Evolutionary conservation across 176 grass and related monocot genomes (phyloP).

Genomic region (Musa schizocarpa): DNA sequence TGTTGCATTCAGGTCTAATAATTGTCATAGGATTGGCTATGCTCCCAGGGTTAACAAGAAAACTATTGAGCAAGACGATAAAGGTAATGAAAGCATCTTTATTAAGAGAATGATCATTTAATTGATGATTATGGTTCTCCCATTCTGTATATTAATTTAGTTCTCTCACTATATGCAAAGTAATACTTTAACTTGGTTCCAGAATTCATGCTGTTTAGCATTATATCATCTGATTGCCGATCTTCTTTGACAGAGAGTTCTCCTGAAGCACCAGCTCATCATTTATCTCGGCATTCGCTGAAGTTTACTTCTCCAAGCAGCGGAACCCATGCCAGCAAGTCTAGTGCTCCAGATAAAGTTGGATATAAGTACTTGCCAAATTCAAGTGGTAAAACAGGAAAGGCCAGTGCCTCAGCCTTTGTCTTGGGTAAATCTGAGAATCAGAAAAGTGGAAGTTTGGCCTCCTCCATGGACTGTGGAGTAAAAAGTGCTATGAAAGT

Average conservation of each 20-base stretch:
- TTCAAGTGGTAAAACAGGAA: slow-evolving; percentile 6
- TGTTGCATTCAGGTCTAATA: slow-evolving; percentile 47
- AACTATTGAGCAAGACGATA: slow-evolving; percentile 24
- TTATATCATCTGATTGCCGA: slow-evolving; percentile 6
- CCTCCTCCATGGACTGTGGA: slow-evolving; percentile 3
- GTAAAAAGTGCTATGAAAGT: slow-evolving; percentile 34
- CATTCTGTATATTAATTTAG: not conserved
- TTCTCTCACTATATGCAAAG: too few relatives aligned
- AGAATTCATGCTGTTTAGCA: slow-evolving; percentile 8
- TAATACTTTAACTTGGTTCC: not conserved
- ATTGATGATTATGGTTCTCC: not conserved
- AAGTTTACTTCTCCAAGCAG: slow-evolving; percentile 23
- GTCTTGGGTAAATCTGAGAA: not conserved
- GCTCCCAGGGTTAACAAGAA: slow-evolving; percentile 31
- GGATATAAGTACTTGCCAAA: slow-evolving; percentile 21
- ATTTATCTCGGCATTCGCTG: slow-evolving; percentile 33
- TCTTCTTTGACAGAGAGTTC: slow-evolving; percentile 34
- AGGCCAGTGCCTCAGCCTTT: not conserved
- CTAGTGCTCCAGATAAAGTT: slow-evolving; percentile 20
- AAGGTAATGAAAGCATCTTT: slow-evolving; percentile 32
- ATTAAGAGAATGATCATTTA: not conserved
- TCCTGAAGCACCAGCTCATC: slow-evolving; percentile 30
- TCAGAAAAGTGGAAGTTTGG: slow-evolving; percentile 22
- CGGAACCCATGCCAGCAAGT: not conserved
- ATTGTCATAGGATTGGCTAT: slow-evolving; percentile 83